These are phyloP conservation scores for Cnidoscolus chayamansa DNA, from an alignment of 441 rosid genomes.

Conservation along the genomic window DNA sequence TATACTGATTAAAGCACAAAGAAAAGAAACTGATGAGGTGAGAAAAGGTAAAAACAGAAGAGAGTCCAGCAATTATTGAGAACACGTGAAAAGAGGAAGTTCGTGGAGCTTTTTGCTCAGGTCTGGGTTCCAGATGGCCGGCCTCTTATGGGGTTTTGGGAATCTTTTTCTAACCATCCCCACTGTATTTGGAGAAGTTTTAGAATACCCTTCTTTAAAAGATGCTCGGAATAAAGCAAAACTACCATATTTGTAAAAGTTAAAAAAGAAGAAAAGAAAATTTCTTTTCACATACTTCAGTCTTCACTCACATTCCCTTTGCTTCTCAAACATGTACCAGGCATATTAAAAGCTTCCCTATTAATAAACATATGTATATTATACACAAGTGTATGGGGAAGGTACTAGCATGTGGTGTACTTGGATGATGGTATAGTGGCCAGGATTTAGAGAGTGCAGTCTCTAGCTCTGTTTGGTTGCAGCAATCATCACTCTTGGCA, in stretches of 20 bases:
- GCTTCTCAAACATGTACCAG: background rate
- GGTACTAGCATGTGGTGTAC: no score
- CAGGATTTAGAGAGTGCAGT: no score
- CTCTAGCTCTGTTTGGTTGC: background rate
- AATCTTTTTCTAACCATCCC: constrained; percentile 32
- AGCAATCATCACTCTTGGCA: background rate
- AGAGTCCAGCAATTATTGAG: constrained; percentile 11
- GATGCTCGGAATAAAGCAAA: constrained; percentile 11
- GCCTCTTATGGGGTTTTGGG: background rate
- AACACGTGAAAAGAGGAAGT: constrained; percentile 30
- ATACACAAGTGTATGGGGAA: no score
- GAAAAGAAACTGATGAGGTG: background rate
- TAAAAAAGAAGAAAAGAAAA: constrained; percentile 14
- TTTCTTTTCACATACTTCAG: background rate
- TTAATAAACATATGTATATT: no score
- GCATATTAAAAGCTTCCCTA: background rate
- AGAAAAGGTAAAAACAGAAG: constrained; percentile 1
- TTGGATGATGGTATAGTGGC: no score
- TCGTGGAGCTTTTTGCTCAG: constrained; percentile 14
- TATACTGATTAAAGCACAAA: background rate
- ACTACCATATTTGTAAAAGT: background rate
- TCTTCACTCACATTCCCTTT: constrained; percentile 9
- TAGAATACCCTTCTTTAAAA: constrained; percentile 24
- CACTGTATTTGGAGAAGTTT: background rate
- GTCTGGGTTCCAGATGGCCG: constrained; percentile 16